Evolutionary conservation across 2,329 filamentous ascomycete genomes (phyloP).

Genomic region (Xylariaceae sp.): DNA sequence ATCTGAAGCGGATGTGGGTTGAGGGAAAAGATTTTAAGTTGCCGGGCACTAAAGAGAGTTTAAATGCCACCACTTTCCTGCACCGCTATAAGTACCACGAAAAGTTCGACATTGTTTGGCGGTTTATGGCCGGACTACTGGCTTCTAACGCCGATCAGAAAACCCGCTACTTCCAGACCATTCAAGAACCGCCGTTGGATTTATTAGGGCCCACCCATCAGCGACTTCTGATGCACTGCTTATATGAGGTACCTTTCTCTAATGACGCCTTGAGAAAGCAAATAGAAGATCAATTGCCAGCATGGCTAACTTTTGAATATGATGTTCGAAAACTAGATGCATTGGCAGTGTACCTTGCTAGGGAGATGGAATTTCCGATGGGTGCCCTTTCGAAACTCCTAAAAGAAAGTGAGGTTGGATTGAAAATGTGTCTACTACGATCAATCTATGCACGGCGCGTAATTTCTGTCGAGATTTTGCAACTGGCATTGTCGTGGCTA

Average conservation of each 20-base stretch:
- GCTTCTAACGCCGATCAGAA: constrained; percentile 13
- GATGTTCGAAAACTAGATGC: not conserved
- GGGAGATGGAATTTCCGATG: not conserved
- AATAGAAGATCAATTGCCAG: not conserved
- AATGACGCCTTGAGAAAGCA: not conserved
- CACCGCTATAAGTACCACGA: constrained; percentile 35
- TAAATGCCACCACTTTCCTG: constrained; percentile 29
- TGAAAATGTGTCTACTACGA: not conserved
- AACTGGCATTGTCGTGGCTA: not conserved
- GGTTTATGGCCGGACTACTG: constrained; percentile 41
- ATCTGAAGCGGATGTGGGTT: constrained; percentile 36
- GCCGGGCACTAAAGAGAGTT: not conserved
- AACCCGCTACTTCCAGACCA: constrained; percentile 28
- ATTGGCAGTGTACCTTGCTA: no score
- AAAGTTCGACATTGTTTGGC: constrained; percentile 40
- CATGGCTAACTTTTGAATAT: not conserved
- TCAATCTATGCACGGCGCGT: not conserved
- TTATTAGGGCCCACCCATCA: constrained; percentile 37
- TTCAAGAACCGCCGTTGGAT: constrained; percentile 35
- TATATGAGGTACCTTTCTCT: constrained; percentile 14
- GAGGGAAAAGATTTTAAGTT: not conserved
- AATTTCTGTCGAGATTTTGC: not conserved
- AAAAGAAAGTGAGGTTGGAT: not conserved
- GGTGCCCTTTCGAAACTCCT: not conserved
- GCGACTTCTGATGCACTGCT: constrained; percentile 39